Conservation (phyloP, 305 asterid genomes). For the Salvia sclarea region DNA sequence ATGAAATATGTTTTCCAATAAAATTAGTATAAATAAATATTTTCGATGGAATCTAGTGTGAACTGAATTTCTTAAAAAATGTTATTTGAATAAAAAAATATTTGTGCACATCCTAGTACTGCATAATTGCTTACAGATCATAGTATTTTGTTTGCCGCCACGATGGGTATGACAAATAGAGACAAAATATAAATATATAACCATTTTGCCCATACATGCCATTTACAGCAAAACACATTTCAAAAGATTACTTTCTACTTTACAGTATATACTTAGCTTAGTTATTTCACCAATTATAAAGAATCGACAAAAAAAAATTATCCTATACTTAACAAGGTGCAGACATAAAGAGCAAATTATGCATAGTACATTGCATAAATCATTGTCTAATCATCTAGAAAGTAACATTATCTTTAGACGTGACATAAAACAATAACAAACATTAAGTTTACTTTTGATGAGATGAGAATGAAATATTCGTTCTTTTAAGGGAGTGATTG, state of each 20-base stretch:
- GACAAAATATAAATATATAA: slow-evolving; percentile 29
- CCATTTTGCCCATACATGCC: slow-evolving; percentile 39
- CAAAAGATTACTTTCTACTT: slow-evolving; percentile 27
- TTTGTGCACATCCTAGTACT: slow-evolving; percentile 17
- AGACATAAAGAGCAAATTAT: slow-evolving; percentile 21
- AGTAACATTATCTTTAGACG: background rate
- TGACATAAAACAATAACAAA: background rate
- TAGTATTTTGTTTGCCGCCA: slow-evolving; percentile 13
- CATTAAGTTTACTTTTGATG: background rate
- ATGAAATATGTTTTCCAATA: too few species aligned
- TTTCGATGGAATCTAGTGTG: background rate
- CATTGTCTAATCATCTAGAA: slow-evolving; percentile 22
- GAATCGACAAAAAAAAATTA: background rate
- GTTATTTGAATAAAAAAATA: background rate
- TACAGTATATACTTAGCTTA: slow-evolving; percentile 9
- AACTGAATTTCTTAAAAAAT: background rate
- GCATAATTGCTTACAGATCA: slow-evolving; percentile 2
- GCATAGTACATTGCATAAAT: slow-evolving; percentile 25
- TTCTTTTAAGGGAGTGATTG: too few species aligned
- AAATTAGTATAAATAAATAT: background rate
- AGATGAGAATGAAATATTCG: background rate
- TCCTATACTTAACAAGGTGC: slow-evolving; percentile 10
- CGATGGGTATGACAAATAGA: slow-evolving; percentile 16
- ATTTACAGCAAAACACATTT: slow-evolving; percentile 31
- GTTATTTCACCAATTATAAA: background rate